phyloP scores from a whole-genome alignment of 306 rosid species.

The Elaeagnus macrophylla region DNA sequence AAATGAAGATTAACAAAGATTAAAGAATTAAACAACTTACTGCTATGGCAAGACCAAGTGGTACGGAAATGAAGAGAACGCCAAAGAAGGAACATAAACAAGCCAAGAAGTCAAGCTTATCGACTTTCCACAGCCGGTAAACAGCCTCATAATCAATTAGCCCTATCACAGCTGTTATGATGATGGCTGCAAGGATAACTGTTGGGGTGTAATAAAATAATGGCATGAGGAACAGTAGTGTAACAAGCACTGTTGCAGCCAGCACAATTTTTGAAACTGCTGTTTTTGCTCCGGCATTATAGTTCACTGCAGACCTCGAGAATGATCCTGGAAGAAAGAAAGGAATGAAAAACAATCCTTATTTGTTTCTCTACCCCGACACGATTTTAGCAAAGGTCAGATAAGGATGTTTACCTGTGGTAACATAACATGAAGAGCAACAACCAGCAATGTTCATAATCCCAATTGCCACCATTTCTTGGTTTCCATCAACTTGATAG shows the following conservation, averaged over 20 bases:
- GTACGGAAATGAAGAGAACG: conserved; percentile 89
- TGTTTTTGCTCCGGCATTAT: conserved; percentile 84
- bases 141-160: conserved; percentile 73
- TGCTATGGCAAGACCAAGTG: conserved; percentile 84
- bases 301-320: conserved; percentile 94
- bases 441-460: conserved; percentile 92
- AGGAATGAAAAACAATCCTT: background rate
- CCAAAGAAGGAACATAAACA: conserved; percentile 85
- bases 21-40: conserved; percentile 30
- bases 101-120: conserved; percentile 87
- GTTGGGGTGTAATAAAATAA: conserved; percentile 89
- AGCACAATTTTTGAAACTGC: conserved; percentile 73
- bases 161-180: conserved; percentile 87
- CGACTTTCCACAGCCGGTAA: conserved; percentile 70
- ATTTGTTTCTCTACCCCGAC: background rate
- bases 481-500: conserved; percentile 98
- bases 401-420: conserved; percentile 49
- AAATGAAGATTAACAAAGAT: background rate
- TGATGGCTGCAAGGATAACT: conserved; percentile 78
- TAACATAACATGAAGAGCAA: conserved; percentile 87
- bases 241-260: conserved; percentile 89
- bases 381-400: background rate
- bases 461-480: conserved; percentile 98
- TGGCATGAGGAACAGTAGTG: conserved; percentile 91
- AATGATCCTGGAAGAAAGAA: conserved; percentile 61